These are phyloP conservation scores for Melastoma malabathricum DNA, from an alignment of 345 rosid genomes.

Conservation along the genomic window DNA sequence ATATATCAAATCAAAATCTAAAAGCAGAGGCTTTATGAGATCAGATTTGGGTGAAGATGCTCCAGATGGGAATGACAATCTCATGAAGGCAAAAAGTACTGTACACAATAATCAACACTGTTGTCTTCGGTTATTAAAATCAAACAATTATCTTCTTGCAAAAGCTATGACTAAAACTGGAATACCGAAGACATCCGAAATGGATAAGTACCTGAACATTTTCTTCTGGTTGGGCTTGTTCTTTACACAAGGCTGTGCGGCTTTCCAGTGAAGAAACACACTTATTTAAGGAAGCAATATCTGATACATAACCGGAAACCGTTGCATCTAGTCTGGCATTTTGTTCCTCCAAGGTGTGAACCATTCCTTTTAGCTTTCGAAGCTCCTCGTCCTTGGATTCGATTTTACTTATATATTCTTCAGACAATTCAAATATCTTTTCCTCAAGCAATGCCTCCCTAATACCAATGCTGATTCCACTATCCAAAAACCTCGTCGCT, in stretches of 20 bases:
- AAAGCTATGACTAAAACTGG: not conserved
- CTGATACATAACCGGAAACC: slow-evolving; percentile 39
- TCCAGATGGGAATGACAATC: no score
- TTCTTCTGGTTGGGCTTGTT: slow-evolving; percentile 16
- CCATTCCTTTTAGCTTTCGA: slow-evolving; percentile 43
- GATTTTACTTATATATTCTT: slow-evolving; percentile 29
- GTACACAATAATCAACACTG: no score
- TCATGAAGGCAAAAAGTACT: no score
- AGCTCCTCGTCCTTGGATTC: slow-evolving; percentile 31
- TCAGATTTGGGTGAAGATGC: no score
- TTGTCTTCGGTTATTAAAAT: no score
- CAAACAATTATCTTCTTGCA: no score
- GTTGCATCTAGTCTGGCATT: slow-evolving; percentile 44
- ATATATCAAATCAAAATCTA: no score
- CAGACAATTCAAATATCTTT: slow-evolving; percentile 37
- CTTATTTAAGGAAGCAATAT: slow-evolving; percentile 41
- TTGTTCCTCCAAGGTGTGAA: slow-evolving; percentile 36
- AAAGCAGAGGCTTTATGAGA: no score
- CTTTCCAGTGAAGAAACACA: slow-evolving; percentile 53
- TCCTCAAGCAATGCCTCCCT: slow-evolving; percentile 47
- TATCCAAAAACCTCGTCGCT: slow-evolving; percentile 32
- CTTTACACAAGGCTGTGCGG: slow-evolving; percentile 19
- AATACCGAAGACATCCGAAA: slow-evolving; percentile 1
- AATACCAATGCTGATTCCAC: slow-evolving; percentile 40
- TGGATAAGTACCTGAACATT: slow-evolving; percentile 34